Evolutionary conservation across 805 yeast species (phyloP).

Genomic region (Kuraishia capsulata): DNA sequence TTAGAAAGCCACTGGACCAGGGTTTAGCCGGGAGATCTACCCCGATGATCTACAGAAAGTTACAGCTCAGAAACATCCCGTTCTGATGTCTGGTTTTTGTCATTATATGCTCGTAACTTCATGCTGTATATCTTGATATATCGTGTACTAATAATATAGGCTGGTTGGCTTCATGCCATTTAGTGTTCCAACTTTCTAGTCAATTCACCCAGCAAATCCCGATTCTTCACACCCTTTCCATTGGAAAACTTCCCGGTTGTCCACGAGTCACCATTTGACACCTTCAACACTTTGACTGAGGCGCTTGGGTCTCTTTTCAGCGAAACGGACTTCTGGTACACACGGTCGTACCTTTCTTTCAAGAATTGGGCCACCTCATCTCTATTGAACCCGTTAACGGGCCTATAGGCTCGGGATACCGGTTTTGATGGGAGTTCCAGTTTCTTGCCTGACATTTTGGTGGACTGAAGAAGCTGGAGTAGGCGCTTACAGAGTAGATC

Average conservation of each 20-base stretch:
- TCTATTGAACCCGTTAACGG: slow-evolving; percentile 1
- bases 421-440: neutral
- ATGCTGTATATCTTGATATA: too few relatives aligned
- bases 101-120: too few relatives aligned
- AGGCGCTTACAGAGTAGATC: too few relatives aligned
- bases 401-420: neutral
- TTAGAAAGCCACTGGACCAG: too few relatives aligned
- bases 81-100: too few relatives aligned
- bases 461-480: too few relatives aligned
- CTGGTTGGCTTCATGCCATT: too few relatives aligned
- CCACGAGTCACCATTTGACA: neutral
- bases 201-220: neutral
- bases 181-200: neutral
- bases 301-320: neutral
- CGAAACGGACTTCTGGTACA: neutral
- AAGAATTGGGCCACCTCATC: neutral
- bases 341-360: neutral
- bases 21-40: too few relatives aligned
- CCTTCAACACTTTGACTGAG: neutral
- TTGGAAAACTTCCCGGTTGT: neutral
- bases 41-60: too few relatives aligned
- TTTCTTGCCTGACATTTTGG: too few relatives aligned
- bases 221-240: neutral
- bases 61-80: too few relatives aligned
- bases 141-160: too few relatives aligned